These are phyloP conservation scores for Ilex paraguariensis DNA, from an alignment of 305 asterid genomes.

Conservation along the genomic window DNA sequence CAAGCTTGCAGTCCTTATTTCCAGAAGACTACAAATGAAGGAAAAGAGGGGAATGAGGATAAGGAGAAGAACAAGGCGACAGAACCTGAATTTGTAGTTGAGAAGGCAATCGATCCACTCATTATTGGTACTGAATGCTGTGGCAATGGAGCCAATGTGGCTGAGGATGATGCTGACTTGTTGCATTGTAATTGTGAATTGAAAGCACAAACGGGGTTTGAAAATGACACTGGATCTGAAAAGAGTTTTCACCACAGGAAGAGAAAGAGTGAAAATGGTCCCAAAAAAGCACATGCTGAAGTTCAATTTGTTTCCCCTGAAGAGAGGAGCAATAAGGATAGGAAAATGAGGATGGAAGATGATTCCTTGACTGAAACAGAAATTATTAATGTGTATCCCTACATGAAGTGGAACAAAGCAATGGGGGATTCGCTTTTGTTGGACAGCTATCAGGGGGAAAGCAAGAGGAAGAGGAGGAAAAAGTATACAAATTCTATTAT, in stretches of 20 bases:
- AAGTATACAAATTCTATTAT: no score
- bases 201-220: not conserved
- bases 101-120: not conserved
- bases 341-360: no score
- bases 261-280: constrained; percentile 2
- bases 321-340: no score
- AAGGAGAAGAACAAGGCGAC: not conserved
- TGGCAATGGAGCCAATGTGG: no score
- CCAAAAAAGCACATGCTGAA: constrained; percentile 6
- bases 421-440: no score
- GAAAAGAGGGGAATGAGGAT: not conserved
- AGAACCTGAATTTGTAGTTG: constrained; percentile 3
- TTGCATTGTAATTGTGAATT: no score
- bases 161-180: no score
- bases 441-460: no score
- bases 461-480: no score
- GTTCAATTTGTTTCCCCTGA: constrained; percentile 34
- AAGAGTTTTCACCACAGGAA: not conserved
- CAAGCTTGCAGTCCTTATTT: constrained; percentile 1
- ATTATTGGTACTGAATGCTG: no score
- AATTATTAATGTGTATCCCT: not conserved
- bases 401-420: no score
- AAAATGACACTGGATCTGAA: not conserved
- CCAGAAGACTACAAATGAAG: not conserved
- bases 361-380: no score